Base-by-base conservation (phyloP, 2,329 filamentous ascomycete genomes). In the Penicillium sp. region DNA sequence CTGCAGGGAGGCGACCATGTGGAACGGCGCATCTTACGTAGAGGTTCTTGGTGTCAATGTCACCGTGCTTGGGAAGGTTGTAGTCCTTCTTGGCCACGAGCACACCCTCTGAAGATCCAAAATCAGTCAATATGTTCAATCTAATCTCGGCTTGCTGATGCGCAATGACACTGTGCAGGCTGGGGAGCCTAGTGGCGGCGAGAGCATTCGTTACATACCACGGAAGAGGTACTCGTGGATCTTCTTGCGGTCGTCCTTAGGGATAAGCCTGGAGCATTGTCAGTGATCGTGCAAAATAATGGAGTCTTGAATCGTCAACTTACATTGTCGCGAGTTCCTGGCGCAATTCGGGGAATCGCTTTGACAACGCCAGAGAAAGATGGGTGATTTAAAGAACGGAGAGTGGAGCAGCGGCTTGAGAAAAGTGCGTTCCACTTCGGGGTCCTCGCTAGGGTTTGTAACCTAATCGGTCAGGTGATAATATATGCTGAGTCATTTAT, bases 161-260 rank as follows among this genome's bases (percentile, higher is more conserved):
- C 37, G 47, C 40, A 33, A 42, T 42, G 42, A 52, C 13, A 33
- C 25, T 44, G 20, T 23, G 31, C 18, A 33, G 25, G 13, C 27
- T 24, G 57, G 59, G 59, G 55, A 64, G 55, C 55, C 50, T 57
- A 33, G 48, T 39, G 53, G 42, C 51, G 52, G 41, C 47, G 53
- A 54, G 39, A 52, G 42, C 46, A 49, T 44, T 54, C 41, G 47
- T 61, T 59, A 72, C 73, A 70, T 72, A 90, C 87, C 88, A 72
- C 87, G 86, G 87, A 95, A 95, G 84, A 98, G 89, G 87, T 92
- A 95, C 87, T 92, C 92, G 85, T 98, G 93, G 81, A 98, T 97
- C 87, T 90, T 89, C 89, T 98, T 98, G 82, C 95, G 91, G 82
- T 98, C 93, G 78, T 89, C 88, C 87, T 97, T 97, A 77, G 93